A percentile compares a stretch with the other conserved stretches of the same genome.
Evolutionary conservation across 108 stramenopile genomes (phyloP).

Genomic region (Ochromonas danica): DNA sequence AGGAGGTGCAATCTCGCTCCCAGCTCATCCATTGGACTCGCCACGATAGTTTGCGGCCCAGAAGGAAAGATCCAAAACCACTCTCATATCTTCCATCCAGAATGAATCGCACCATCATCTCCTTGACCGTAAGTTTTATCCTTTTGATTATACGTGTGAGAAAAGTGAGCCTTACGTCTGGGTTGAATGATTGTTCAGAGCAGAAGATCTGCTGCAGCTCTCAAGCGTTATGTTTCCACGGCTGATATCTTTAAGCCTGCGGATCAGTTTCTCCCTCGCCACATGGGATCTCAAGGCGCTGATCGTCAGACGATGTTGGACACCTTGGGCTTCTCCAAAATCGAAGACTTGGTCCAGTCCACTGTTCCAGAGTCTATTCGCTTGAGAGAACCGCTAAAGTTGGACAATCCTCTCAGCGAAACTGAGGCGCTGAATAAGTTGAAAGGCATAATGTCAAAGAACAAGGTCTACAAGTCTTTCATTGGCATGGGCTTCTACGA

Average conservation of each 20-base stretch:
- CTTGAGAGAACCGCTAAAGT: slow-evolving; percentile 61
- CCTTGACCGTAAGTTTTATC: too few species aligned
- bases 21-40: too few species aligned
- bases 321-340: slow-evolving; percentile 73
- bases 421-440: slow-evolving; percentile 80
- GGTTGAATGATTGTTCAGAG: too few species aligned
- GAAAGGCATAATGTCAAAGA: slow-evolving; percentile 58
- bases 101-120: too few species aligned
- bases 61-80: too few species aligned
- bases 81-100: too few species aligned
- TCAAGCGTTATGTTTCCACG: not conserved
- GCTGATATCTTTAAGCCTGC: not conserved
- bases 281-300: slow-evolving; percentile 75
- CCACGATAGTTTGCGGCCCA: too few species aligned
- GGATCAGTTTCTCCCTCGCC: slow-evolving; percentile 50
- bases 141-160: too few species aligned
- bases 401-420: slow-evolving; percentile 79
- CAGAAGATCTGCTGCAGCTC: too few species aligned
- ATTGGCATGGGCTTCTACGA: slow-evolving; percentile 98
- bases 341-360: slow-evolving; percentile 79
- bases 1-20: too few species aligned
- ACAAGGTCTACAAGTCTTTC: slow-evolving; percentile 92
- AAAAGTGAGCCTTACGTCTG: too few species aligned
- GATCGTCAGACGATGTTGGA: slow-evolving; percentile 78
- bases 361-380: slow-evolving; percentile 89